phyloP scores from a whole-genome alignment of 805 yeast genomes.

The Sporopachydermia lactativora region DNA sequence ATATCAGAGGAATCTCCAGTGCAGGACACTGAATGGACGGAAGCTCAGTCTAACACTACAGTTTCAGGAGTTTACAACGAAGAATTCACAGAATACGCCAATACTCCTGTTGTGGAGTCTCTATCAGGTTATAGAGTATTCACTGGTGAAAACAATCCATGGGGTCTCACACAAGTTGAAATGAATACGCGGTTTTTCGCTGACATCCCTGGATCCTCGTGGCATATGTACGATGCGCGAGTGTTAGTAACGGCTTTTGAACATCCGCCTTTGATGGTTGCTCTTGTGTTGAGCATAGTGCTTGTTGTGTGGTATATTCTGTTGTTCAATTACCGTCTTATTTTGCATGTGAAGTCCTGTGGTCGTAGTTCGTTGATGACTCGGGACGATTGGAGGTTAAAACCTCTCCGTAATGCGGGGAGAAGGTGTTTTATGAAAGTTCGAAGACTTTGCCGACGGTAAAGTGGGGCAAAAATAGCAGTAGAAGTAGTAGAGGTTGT shows the following conservation, averaged over 20 bases:
- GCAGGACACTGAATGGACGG: too few species aligned
- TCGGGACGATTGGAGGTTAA: too few species aligned
- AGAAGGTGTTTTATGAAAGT: too few species aligned
- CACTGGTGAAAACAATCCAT: background rate
- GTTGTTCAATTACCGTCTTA: background rate
- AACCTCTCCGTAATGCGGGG: too few species aligned
- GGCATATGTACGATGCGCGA: background rate
- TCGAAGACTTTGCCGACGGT: too few species aligned
- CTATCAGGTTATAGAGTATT: too few species aligned
- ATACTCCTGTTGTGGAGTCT: too few species aligned
- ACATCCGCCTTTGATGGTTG: background rate
- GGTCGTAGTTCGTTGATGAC: background rate
- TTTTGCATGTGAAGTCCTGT: background rate
- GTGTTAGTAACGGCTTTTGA: background rate
- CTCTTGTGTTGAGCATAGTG: background rate
- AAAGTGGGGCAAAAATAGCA: too few species aligned
- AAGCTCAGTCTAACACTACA: background rate
- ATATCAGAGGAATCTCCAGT: background rate
- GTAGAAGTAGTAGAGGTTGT: too few species aligned
- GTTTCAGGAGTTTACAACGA: too few species aligned
- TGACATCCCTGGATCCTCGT: background rate
- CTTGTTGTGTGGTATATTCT: conserved; percentile 1
- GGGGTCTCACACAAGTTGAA: background rate
- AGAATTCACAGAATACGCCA: too few species aligned
- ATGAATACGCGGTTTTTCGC: background rate